A percentile compares a stretch with the other conserved stretches of the same genome.
These are phyloP conservation scores for Dioszegia hungarica DNA, from an alignment of 768 basidiomycete genomes.

Conservation along the genomic window DNA sequence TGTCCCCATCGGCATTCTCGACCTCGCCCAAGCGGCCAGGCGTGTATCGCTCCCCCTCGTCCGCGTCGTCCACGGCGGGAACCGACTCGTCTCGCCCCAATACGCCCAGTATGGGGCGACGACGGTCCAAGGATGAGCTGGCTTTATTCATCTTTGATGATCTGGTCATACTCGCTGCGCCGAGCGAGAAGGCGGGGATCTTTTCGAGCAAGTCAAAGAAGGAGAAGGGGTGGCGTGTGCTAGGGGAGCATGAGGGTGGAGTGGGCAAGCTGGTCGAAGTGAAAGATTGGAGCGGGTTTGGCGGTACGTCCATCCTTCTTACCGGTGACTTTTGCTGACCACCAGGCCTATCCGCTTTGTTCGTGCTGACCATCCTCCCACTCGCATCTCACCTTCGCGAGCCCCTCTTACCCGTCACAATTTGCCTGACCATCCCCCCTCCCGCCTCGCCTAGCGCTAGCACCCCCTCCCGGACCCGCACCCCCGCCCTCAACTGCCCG, in stretches of 20 bases:
- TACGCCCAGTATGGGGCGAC: background rate
- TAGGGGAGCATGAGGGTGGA: conserved; percentile 29
- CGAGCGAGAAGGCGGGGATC: conserved; percentile 15
- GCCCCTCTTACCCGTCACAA: background rate
- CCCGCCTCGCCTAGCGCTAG: background rate
- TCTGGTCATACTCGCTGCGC: conserved; percentile 26
- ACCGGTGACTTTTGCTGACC: background rate
- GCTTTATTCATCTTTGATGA: conserved; percentile 38
- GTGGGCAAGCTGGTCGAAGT: conserved; percentile 31
- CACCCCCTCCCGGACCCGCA: too few species aligned
- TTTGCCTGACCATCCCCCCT: conserved; percentile 7
- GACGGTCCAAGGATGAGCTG: conserved; percentile 12
- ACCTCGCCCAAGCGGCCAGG: conserved; percentile 1
- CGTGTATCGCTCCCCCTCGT: conserved; percentile 1
- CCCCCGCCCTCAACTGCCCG: background rate
- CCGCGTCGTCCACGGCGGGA: background rate
- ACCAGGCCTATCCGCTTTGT: conserved; percentile 19
- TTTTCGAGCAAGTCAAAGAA: conserved; percentile 16
- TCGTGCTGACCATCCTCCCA: conserved; percentile 19
- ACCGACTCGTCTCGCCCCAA: conserved; percentile 7
- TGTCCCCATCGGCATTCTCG: conserved; percentile 4
- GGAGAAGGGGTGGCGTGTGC: conserved; percentile 15
- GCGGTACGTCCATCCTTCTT: conserved; percentile 2
- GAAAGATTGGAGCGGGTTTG: conserved; percentile 27
- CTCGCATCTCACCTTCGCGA: background rate